Evolutionary conservation across 306 rosid species (phyloP).

Genomic region (Psophocarpus tetragonolobus): DNA sequence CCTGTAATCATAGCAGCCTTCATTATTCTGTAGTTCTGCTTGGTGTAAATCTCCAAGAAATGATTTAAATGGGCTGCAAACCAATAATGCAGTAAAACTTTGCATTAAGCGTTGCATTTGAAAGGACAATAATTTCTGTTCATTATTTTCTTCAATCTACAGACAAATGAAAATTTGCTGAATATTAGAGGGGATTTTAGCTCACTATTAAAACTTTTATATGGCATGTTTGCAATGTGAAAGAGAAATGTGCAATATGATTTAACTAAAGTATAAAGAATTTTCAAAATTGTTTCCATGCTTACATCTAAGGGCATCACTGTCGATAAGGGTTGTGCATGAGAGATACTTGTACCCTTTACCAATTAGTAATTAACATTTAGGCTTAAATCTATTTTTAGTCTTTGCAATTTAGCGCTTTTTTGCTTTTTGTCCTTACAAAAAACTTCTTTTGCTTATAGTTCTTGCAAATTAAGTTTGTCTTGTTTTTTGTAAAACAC

Average conservation of each 20-base stretch:
- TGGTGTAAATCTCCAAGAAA: constrained; percentile 72
- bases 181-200: constrained; percentile 10
- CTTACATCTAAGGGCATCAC: constrained; percentile 1
- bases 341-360: background rate
- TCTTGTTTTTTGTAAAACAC: too few species aligned
- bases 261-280: background rate
- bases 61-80: constrained; percentile 94
- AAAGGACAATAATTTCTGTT: background rate
- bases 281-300: constrained; percentile 16
- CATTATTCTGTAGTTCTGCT: constrained; percentile 64
- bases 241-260: constrained; percentile 16
- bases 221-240: background rate
- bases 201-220: constrained; percentile 18
- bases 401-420: too few species aligned
- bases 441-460: too few species aligned
- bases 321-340: background rate
- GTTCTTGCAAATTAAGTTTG: too few species aligned
- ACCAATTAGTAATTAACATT: background rate
- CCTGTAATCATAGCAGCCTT: constrained; percentile 68
- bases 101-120: constrained; percentile 17
- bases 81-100: constrained; percentile 31
- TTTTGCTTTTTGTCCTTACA: too few species aligned
- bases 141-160: constrained; percentile 5
- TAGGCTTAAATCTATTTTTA: too few species aligned
- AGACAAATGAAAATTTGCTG: constrained; percentile 13